Base-by-base conservation (phyloP, 2,329 filamentous ascomycete species). In the Lachnellula subtilissima region DNA sequence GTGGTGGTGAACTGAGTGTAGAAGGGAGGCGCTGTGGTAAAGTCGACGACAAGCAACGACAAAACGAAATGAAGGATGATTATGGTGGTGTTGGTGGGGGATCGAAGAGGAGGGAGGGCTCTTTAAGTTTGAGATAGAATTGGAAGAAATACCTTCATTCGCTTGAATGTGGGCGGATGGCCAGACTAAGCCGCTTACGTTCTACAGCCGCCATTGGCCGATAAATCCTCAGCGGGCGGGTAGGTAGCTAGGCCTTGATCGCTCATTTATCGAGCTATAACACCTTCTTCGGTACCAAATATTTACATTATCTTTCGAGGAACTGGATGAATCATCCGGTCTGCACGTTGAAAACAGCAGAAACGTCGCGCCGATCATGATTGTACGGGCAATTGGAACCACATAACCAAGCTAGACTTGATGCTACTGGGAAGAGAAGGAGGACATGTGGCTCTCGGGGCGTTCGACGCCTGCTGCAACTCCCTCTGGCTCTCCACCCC, bases 401-500 rank as follows among this genome's bases (percentile, higher is more conserved):
- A 17, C 14, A 40, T 40, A 40, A 40, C 15, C 37, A 40, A 50
- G 39, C 25, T 23, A 25, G 19, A 11, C 43, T 50, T 40, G 17
- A 57, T 57, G 50, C 55, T 43, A 51, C 36, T 22, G 50, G 14
- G 17, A 50, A 5, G 37, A 46, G 17, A 42, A 62, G 48, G 50
- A 58, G 50, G 57, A 63, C 25, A 96, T 96, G 90, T 96, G 91
- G 91, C 84, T 95, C 69, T 86, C 88, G 62, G 85, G 81, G 66
- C 86, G 88, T 72, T 81, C 85, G 55, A 84, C 82, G 53, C 62
- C 63, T 52, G 55, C 59, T 49, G 56, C 71, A 76, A 57, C 59
- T 28, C 59, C 64, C 22, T 83, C 73, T 59, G 75, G 74, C 62
- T 78, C 82, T 55, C 79, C 82, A 61, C 83, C 84, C 56, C 82